Base-by-base conservation (phyloP, 2,329 filamentous ascomycete species). In the Apiospora hydei region DNA sequence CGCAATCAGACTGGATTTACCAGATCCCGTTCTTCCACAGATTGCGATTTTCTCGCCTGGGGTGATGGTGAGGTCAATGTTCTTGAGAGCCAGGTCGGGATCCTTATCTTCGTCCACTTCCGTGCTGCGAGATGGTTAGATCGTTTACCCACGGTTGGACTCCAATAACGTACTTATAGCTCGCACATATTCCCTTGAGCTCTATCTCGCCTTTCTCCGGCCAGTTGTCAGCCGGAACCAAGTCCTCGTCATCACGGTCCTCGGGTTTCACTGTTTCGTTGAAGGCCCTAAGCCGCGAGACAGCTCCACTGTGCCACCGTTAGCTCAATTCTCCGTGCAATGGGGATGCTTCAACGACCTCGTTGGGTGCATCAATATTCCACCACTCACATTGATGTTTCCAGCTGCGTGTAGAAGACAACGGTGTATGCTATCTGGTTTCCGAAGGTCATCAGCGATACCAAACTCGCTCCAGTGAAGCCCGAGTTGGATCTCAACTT, bases 1-100 rank as follows among this genome's bases (percentile, higher is more conserved):
- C 10, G 81, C 77, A n/a, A 86, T 78, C 16, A 84, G 73, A 21
- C 78, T 82, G 0, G 83, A 84, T 72, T 86, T 86, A 2, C 83
- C 83, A 70, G 81, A 83, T 68, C 75, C 78, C 1, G 79, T 83
- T 1, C 80, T 77, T 2, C 81, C 81, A 38, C 79, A 81, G 38
- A 83, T 76, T 8, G 78, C 80, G 0, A 82, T 73, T 68, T 81
- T 82, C 70, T 82, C 76, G 2, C 80, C 79, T 0, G 79, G 47
- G 0, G 68, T 24, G 26, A 83, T 80, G 1, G 69, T 70, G 11
- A 83, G 76, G 6, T 67, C 67, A 47, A 83, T 74, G 8, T 79
- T 71, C 1, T 77, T 76, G 0, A 83, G 75, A 6, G 78, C 80
- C 24, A 81, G 70, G 30, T 69, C 72, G 18, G 74, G 51, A 10